Conservation (phyloP, 2,329 filamentous ascomycete genomes). For the Ciborinia camelliae region DNA sequence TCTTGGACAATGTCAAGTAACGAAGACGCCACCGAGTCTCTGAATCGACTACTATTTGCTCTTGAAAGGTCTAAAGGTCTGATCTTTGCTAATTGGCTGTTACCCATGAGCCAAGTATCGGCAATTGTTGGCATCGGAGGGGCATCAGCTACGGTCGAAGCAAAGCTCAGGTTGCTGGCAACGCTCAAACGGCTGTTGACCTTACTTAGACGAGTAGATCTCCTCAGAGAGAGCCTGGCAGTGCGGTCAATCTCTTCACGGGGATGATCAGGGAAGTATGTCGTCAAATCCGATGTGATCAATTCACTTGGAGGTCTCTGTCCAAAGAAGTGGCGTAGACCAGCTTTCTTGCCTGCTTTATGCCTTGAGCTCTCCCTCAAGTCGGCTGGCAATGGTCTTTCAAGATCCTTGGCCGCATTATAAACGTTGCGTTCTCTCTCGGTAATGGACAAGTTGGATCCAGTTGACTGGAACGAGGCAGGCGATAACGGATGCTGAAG, state of each 20-base stretch:
- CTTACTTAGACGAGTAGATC: conserved; percentile 86
- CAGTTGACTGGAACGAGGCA: conserved; percentile 55
- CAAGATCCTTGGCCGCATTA: conserved; percentile 56
- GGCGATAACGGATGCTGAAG: conserved; percentile 85
- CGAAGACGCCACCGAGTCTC: conserved; percentile 86
- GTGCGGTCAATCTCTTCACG: conserved; percentile 94
- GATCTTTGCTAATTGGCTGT: conserved; percentile 51
- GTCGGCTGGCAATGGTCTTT: conserved; percentile 49
- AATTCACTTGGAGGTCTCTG: conserved; percentile 92
- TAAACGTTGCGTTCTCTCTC: conserved; percentile 67
- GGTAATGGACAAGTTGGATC: conserved; percentile 39
- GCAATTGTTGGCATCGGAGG: conserved; percentile 95
- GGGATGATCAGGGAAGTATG: conserved; percentile 94
- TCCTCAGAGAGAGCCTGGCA: conserved; percentile 84
- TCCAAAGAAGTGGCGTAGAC: conserved; percentile 81
- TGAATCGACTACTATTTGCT: conserved; percentile 53
- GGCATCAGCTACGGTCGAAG: conserved; percentile 87
- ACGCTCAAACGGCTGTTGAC: conserved; percentile 91
- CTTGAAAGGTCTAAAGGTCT: conserved; percentile 45
- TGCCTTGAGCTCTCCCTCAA: conserved; percentile 37
- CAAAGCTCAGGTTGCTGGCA: conserved; percentile 88
- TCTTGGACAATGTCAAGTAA: conserved; percentile 87
- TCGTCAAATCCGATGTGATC: conserved; percentile 92
- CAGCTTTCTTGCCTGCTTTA: conserved; percentile 48
- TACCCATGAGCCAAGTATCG: conserved; percentile 78